Conservation (phyloP, 2,329 filamentous ascomycete genomes). For the Fusarium foetens region DNA sequence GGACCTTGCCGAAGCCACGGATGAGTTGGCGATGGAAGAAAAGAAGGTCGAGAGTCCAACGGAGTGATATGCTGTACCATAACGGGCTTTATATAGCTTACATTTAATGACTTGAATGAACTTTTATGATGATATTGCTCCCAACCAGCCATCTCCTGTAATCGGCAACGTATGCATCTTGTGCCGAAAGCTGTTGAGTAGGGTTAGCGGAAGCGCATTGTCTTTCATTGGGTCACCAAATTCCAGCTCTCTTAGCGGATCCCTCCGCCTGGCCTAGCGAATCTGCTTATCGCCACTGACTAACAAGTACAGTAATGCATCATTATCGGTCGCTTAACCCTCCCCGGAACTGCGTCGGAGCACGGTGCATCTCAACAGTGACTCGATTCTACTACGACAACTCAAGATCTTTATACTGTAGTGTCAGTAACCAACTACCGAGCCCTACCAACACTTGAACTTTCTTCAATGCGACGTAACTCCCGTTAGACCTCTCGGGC, state of each 20-base stretch:
- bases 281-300: neutral
- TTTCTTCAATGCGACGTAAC: neutral
- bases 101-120: neutral
- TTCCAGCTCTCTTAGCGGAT: neutral
- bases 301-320: neutral
- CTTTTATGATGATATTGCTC: fast-evolving
- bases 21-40: constrained; percentile 28
- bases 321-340: neutral
- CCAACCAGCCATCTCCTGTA: too few species aligned
- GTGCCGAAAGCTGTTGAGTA: neutral
- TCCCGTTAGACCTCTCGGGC: neutral
- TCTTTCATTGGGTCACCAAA: neutral
- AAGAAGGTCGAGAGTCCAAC: constrained; percentile 12
- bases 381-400: too few species aligned
- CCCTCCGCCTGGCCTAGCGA: neutral
- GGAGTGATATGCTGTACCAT: fast-evolving
- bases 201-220: neutral
- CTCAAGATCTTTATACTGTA: neutral
- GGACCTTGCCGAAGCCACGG: constrained; percentile 4
- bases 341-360: neutral
- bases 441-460: neutral
- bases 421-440: neutral
- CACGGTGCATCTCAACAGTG: fast-evolving
- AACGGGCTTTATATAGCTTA: neutral
- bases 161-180: too few species aligned